Conservation (phyloP, 139 green algal species). For the Tetraselmis chui region DNA sequence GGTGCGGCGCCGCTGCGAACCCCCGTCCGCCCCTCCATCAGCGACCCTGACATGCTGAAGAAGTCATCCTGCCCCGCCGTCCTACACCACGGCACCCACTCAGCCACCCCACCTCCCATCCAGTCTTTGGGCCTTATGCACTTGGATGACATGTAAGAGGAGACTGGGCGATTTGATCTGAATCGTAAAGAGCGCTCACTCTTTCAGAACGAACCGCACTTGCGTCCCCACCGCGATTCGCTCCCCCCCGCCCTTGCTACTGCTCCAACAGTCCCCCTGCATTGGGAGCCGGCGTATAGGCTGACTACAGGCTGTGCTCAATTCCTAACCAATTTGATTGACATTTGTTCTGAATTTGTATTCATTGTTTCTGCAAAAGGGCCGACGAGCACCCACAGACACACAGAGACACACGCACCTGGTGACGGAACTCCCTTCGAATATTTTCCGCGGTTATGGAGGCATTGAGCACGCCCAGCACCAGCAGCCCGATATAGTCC, state of each 20-base stretch:
- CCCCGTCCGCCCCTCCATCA: conserved; percentile 17
- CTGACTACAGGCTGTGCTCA: too few species aligned
- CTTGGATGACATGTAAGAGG: too few species aligned
- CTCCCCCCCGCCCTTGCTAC: background rate
- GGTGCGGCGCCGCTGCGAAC: background rate
- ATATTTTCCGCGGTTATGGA: conserved; percentile 37
- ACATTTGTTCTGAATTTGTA: too few species aligned
- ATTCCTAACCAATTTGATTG: too few species aligned
- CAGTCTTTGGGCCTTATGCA: too few species aligned
- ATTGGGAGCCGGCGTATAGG: background rate
- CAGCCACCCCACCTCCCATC: background rate
- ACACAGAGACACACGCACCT: too few species aligned
- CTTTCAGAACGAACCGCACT: background rate
- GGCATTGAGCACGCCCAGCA: conserved; percentile 64
- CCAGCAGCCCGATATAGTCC: conserved; percentile 59
- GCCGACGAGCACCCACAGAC: too few species aligned
- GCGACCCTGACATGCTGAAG: conserved; percentile 25
- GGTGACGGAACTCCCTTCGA: conserved; percentile 24
- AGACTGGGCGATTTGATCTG: too few species aligned
- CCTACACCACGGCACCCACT: background rate
- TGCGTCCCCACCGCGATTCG: background rate
- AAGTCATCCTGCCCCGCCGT: conserved; percentile 18
- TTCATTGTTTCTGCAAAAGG: too few species aligned
- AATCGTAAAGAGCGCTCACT: too few species aligned
- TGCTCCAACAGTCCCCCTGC: background rate